Percentiles rank a stretch among this genome's conserved stretches.
Conservation (phyloP, 345 rosid genomes). For the Raphanus sativus region DNA sequence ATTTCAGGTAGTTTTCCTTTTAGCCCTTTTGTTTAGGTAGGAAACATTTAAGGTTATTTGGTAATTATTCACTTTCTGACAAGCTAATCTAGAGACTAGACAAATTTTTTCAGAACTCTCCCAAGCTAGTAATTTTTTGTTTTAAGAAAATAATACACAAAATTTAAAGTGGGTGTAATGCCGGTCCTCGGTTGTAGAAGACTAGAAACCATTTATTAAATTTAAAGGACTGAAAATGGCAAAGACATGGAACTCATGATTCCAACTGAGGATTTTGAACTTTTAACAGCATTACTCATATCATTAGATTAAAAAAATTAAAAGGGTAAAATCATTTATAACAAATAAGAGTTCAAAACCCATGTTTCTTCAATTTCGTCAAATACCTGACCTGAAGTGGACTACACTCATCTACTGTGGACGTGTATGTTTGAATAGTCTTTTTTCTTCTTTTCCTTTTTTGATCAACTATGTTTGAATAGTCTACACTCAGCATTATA, state of each 20-base stretch:
- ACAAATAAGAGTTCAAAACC: neutral
- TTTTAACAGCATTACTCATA: neutral
- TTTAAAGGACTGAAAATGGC: neutral
- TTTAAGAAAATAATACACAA: neutral
- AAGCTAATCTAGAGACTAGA: neutral
- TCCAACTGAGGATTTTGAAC: neutral
- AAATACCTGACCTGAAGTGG: neutral
- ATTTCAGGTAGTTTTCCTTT: neutral
- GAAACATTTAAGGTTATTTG: neutral
- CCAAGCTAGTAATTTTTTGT: neutral
- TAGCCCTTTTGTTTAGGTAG: neutral
- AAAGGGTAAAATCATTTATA: neutral
- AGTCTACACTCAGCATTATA: too few species aligned
- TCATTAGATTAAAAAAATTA: neutral
- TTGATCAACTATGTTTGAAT: too few species aligned
- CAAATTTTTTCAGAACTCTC: neutral
- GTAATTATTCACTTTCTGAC: neutral
- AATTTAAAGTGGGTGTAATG: neutral
- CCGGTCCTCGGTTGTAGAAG: neutral
- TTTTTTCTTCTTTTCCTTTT: too few species aligned
- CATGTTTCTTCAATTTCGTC: neutral
- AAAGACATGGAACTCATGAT: neutral
- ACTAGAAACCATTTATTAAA: too few species aligned
- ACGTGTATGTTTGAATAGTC: neutral
- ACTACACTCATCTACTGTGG: neutral